These are phyloP conservation scores for Paecilomyces formosus DNA, from an alignment of 2,329 filamentous ascomycete species.

Conservation along the genomic window DNA sequence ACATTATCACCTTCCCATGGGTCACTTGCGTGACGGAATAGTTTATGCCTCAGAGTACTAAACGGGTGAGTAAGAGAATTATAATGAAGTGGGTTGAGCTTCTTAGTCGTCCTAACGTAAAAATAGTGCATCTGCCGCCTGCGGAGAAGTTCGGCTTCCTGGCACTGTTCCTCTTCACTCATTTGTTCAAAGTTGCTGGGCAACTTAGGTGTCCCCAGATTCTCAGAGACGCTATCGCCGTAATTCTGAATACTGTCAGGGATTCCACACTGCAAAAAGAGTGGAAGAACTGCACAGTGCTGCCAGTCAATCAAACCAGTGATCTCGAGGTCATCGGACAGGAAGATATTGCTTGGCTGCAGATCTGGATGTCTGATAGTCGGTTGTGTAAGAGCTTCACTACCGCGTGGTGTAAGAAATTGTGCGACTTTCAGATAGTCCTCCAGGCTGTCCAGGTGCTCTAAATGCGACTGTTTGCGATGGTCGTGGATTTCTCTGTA, in stretches of 20 bases:
- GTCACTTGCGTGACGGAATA: conserved; percentile 14
- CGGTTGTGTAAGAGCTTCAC: conserved; percentile 6
- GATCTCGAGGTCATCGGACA: conserved; percentile 11
- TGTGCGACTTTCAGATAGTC: conserved; percentile 1
- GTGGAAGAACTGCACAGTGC: conserved; percentile 12
- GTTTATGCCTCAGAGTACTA: conserved; percentile 13
- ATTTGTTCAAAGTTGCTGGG: conserved; percentile 13
- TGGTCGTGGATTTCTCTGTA: conserved; percentile 14
- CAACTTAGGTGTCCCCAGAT: conserved; percentile 8
- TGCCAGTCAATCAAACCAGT: conserved; percentile 20
- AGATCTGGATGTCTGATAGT: conserved; percentile 12
- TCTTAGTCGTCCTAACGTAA: conserved; percentile 16
- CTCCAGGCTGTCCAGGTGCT: conserved; percentile 9
- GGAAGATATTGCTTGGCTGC: conserved; percentile 15
- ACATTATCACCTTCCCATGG: conserved; percentile 23
- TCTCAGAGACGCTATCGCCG: conserved; percentile 9
- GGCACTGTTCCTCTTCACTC: conserved; percentile 8
- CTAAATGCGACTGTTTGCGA: conserved; percentile 5
- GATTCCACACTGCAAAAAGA: conserved; percentile 12
- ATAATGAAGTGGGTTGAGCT: conserved; percentile 14
- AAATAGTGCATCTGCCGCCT: conserved; percentile 12
- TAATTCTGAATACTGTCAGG: conserved; percentile 16
- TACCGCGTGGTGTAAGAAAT: not conserved
- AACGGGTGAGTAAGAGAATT: conserved; percentile 17
- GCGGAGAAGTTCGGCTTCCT: conserved; percentile 14